Evolutionary conservation across 2,329 filamentous ascomycete genomes (phyloP), one percentile per base, ranked within the genome.

Genomic region (Trichoderma gracile): DNA sequence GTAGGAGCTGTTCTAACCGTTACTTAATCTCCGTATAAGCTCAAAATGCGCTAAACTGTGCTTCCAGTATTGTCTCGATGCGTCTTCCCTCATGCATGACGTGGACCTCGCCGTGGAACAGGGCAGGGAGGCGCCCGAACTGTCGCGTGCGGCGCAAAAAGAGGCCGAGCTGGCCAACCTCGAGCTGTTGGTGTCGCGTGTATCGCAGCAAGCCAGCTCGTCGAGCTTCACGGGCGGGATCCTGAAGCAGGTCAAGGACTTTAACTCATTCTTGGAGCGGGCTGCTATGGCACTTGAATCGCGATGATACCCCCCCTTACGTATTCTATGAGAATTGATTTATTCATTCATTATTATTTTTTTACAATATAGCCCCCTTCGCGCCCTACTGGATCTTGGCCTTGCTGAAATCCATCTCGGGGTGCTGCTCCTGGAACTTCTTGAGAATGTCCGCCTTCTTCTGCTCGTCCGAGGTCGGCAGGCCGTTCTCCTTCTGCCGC

Each of bases 381-480:
- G 33, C 10, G 21, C 23, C 71, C 78, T 53, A 87, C 72, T 78
- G 82, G 64, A 90, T 85, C 80, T 89, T 88, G 68, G 87, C 88
- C 54, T 90, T 89, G 74, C 81, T 86, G 71, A 90, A 90, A 75
- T 90, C 88, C 84, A 90, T 86, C 79, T 90, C 87, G 0, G 86
- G 86, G 70, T 88, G 86, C 77, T 97, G 87, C 57, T 81, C 82
- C 85, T 97, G 90, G 80, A 99, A 98, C 81, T 96, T 92, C 80
- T 91, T 90, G 75, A 99, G 80, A 72, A 99, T 89, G 63, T 99
- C 94, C 74, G 88, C 79, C 85, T 98, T 98, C 83, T 93, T 92
- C 84, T 96, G 89, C 81, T 99, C 95, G 70, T 98, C 95, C 69
- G 92, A 96, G 14, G 89, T 93, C 53, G 93, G 92, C 77, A 90